Percentiles rank a stretch among this genome's conserved stretches.
phyloP scores from a whole-genome alignment of 352 stramenopile species.

The Pythium dissimile region DNA sequence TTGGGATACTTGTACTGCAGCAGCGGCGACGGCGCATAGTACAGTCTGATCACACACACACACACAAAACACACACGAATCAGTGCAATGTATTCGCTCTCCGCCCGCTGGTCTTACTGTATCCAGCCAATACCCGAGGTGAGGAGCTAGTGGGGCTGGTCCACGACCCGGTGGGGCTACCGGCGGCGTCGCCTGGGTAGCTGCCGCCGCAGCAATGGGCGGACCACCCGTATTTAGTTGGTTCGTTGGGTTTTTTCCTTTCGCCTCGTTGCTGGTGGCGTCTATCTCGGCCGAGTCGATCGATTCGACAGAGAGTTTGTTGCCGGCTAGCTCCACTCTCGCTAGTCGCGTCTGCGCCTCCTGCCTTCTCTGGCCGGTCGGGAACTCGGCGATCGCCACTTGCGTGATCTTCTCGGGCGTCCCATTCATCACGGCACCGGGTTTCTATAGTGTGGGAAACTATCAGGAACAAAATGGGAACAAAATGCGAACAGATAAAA shows the following conservation, averaged over 20 bases:
- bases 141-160: slow-evolving; percentile 55
- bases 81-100: too few relatives aligned
- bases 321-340: slow-evolving; percentile 51
- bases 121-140: slow-evolving; percentile 58
- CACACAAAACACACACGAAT: too few relatives aligned
- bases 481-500: too few relatives aligned
- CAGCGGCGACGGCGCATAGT: slow-evolving; percentile 79
- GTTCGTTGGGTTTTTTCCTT: too few relatives aligned
- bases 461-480: too few relatives aligned
- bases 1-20: slow-evolving; percentile 88
- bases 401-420: slow-evolving; percentile 23
- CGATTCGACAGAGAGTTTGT: slow-evolving; percentile 24
- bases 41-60: too few relatives aligned
- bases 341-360: slow-evolving; percentile 43
- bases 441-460: too few relatives aligned
- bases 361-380: slow-evolving; percentile 22
- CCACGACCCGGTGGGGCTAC: not conserved
- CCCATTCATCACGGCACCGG: slow-evolving; percentile 12
- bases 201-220: too few relatives aligned
- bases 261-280: not conserved
- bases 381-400: slow-evolving; percentile 50
- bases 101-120: too few relatives aligned
- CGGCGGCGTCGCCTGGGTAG: too few relatives aligned
- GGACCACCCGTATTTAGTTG: too few relatives aligned
- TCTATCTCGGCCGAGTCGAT: not conserved